Evolutionary conservation across 495 filamentous ascomycete genomes (phyloP).

Genomic region (Elasticomyces elasticus): DNA sequence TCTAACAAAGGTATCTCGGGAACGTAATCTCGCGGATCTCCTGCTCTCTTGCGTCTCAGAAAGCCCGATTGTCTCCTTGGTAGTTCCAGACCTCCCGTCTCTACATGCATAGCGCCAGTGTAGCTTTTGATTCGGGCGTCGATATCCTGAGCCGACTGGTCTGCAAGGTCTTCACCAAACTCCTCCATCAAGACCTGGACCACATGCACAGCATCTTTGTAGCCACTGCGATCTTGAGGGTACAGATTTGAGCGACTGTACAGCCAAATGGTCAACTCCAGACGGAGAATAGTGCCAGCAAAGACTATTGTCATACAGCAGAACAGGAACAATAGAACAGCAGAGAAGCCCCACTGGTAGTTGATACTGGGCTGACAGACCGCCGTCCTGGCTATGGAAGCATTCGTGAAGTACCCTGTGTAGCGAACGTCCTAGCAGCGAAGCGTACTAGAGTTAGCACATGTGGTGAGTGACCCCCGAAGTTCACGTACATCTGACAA

Average conservation of each 20-base stretch:
- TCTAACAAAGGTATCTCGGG: not conserved
- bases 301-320: not conserved
- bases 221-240: not conserved
- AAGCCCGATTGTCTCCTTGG: not conserved
- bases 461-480: no score
- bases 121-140: not conserved
- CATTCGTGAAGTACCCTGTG: slow-evolving; percentile 1
- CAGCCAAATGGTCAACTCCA: not conserved
- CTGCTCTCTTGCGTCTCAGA: not conserved
- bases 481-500: not conserved
- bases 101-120: not conserved
- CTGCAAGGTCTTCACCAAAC: not conserved
- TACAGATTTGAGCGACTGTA: not conserved
- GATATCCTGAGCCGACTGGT: not conserved
- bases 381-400: not conserved
- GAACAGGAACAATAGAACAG: not conserved
- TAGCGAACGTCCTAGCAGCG: no score
- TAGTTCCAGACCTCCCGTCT: not conserved
- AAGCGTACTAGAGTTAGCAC: no score
- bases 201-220: slow-evolving; percentile 1
- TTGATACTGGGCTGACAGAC: not conserved
- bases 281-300: not conserved
- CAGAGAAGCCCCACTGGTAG: not conserved
- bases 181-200: not conserved
- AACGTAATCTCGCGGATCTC: not conserved